Conservation (phyloP, 2,329 filamentous ascomycete species). For the Chaetothyriales sp. region DNA sequence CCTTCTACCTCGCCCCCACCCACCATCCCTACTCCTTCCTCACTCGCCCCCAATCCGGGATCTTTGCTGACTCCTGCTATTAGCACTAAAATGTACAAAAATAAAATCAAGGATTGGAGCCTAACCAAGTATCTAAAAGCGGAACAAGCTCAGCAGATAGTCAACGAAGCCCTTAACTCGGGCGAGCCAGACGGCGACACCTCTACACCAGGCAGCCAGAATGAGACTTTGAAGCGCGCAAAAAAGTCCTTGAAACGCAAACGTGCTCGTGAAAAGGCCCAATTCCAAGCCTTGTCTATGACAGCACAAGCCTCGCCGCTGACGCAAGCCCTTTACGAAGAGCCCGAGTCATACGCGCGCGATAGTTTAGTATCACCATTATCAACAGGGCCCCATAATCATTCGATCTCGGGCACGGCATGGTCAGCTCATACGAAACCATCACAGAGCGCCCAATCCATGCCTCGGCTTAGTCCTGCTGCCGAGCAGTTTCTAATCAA, state of each 20-base stretch:
- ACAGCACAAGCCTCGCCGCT: background rate
- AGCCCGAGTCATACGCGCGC: background rate
- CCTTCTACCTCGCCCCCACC: background rate
- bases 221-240: slow-evolving; percentile 2
- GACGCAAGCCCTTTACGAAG: background rate
- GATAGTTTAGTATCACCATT: background rate
- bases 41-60: background rate
- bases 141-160: slow-evolving; percentile 7
- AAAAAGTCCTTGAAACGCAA: slow-evolving; percentile 6
- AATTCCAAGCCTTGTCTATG: background rate
- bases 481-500: slow-evolving; percentile 7
- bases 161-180: background rate
- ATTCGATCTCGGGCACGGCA: background rate
- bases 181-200: background rate
- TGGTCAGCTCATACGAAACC: background rate
- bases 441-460: background rate
- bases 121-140: slow-evolving; percentile 9
- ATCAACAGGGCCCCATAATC: background rate
- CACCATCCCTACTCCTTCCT: background rate
- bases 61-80: background rate
- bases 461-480: slow-evolving; percentile 1
- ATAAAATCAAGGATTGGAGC: slow-evolving; percentile 6
- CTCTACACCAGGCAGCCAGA: background rate
- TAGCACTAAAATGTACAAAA: slow-evolving; percentile 10
- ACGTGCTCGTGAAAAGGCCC: background rate